Evolutionary conservation across 352 stramenopile species (phyloP).

Genomic region (Pythium periplocum): DNA sequence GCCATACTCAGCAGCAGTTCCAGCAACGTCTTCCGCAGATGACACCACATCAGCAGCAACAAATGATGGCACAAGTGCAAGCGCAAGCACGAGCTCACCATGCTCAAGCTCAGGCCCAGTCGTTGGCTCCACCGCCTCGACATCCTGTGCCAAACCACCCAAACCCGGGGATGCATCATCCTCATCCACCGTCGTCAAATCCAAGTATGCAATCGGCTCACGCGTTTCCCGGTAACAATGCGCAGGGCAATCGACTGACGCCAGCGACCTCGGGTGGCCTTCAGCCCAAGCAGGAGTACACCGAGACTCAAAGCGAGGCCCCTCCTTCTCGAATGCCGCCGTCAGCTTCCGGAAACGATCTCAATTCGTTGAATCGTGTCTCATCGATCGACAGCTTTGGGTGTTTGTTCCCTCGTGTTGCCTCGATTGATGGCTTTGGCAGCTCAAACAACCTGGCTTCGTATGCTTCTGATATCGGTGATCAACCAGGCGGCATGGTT

Average conservation of each 20-base stretch:
- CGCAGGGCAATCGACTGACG: too few species aligned
- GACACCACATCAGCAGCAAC: slow-evolving; percentile 21
- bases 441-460: slow-evolving; percentile 19
- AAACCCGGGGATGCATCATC: background rate
- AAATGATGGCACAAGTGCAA: slow-evolving; percentile 21
- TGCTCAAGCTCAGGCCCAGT: slow-evolving; percentile 3
- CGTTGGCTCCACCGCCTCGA: slow-evolving; percentile 9
- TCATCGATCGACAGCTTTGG: slow-evolving; percentile 85
- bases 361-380: slow-evolving; percentile 46
- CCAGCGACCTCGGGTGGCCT: too few species aligned
- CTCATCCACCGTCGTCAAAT: background rate
- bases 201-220: background rate
- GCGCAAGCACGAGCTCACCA: slow-evolving; percentile 10
- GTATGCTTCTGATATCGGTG: slow-evolving; percentile 3
- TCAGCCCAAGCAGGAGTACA: too few species aligned
- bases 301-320: too few species aligned
- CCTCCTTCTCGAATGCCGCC: background rate
- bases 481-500: slow-evolving; percentile 24
- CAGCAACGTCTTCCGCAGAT: slow-evolving; percentile 2
- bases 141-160: slow-evolving; percentile 6
- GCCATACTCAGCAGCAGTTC: slow-evolving; percentile 2
- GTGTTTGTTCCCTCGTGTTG: slow-evolving; percentile 75
- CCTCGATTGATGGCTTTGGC: slow-evolving; percentile 75
- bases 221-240: too few species aligned
- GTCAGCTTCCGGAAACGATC: slow-evolving; percentile 6